Base-by-base conservation (phyloP, 176 grass and related monocot species). In the Ampelocalamus luodianensis region DNA sequence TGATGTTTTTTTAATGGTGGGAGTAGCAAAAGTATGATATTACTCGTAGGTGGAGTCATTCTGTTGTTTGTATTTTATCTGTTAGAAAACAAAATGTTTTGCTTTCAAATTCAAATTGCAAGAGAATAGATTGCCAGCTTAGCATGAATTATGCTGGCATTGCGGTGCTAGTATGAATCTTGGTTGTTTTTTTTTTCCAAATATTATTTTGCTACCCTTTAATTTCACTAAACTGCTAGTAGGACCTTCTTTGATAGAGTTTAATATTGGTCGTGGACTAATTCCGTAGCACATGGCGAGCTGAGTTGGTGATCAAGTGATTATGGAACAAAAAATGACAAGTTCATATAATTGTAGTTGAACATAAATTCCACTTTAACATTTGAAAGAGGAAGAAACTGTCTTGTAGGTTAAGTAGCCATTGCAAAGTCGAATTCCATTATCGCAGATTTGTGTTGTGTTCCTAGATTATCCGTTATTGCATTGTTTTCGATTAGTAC, bases 331-430 rank as follows among this genome's bases (percentile, higher is more conserved):
- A 69, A 69, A 81, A 81, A 40, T 67, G 13, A 38, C 39, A 67
- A 66, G 48, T 79, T 84, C 0, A 39, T 71, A 29, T 20, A 18
- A 65, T 83, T 79, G 46, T 15, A 79, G 58, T 60, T 72, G 76
- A 67, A 40, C 26, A 40, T 68, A 8, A 79, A 68, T 73, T 59
- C 17, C 13, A 75, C 18, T 64, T 56, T 40, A 39, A 32, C 40
- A 10, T 82, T 42, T 38, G 18, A 24, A 87, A 46, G 46, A 74
- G 7, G 29, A 70, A 82, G 16, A 45, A 56, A 71, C 12, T 77
- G 1, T 71, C 18, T 51, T 88, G 38, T 82, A 40, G 40, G 54
- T 65, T 64, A 40, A 40, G 22, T 39, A 60, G 10, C 15, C 10
- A 68, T 59, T 59, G 23, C 12, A 38, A 81, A 17, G 18, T 36